Evolutionary conservation across 495 filamentous ascomycete species (phyloP), one percentile per base, ranked within the genome.

Genomic region (Neurospora sp.): DNA sequence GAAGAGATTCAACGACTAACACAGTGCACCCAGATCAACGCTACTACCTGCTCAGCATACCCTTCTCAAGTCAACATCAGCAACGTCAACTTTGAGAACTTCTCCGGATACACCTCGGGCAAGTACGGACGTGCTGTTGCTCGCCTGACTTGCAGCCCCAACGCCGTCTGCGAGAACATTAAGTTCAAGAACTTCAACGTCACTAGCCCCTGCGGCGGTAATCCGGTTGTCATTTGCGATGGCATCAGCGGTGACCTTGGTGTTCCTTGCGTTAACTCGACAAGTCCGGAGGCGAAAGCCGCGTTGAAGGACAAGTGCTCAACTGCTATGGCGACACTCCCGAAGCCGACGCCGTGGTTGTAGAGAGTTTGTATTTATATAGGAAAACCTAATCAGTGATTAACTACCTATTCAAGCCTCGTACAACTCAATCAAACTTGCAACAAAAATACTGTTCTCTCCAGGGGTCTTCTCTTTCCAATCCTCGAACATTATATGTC

Each of bases 51-150:
- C 76, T 80, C 83, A 0, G 39, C 75, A 8, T 83, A 87, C 74
- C 87, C 87, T 0, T 88, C 87, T 3, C 78, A 79, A 22, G 85
- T 88, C 59, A 86, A 89, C 76, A 79, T 89, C 72, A 87, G 84
- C 41, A 83, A 87, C 76, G 82, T 89, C 71, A 72, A 75, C 0
- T 88, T 89, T 70, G 81, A 87, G 73, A 88, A 88, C 70, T 83
- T 89, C 71, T 82, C 81, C n/a, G 87, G 87, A 6, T 86, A 82
- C 4, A 85, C 83, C 3, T 86, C 84, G 12, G 87, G 87, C 0
- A 82, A 82, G 39, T 79, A 86, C 44, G 86, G 85, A 10, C 75
- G 81, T 22, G 83, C 84, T 3, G 82, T 87, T 27, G 87, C 80
- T 8, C 83, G 85, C 41, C 75, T 89, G 73, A 82, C 82, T 0